Evolutionary conservation across 441 rosid species (phyloP).

Genomic region (Adansonia rubrostipa): DNA sequence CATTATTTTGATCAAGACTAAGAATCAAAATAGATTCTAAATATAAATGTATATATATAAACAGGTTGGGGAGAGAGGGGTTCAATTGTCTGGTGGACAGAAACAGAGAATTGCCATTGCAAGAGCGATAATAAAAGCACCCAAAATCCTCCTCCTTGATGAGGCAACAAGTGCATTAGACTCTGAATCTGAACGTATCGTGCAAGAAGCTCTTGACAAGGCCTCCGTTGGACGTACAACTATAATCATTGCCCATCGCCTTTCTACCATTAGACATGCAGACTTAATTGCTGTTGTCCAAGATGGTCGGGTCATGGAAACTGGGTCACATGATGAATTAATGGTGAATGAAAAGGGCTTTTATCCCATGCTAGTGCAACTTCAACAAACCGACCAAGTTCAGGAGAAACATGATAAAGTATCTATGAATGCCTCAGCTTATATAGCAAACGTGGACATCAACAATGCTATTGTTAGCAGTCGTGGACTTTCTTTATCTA

Average conservation of each 20-base stretch:
- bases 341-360: background rate
- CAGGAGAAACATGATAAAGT: background rate
- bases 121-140: background rate
- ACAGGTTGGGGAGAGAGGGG: background rate
- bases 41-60: background rate
- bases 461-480: background rate
- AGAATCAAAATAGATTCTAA: too few relatives aligned
- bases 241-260: background rate
- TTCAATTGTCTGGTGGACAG: background rate
- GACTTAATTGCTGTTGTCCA: background rate
- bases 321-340: background rate
- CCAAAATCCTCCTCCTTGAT: background rate
- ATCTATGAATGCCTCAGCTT: too few relatives aligned
- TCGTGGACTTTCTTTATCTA: background rate
- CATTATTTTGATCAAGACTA: too few relatives aligned
- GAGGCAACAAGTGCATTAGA: constrained; percentile 4
- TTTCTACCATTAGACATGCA: background rate
- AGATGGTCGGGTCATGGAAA: background rate
- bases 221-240: background rate
- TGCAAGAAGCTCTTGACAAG: background rate
- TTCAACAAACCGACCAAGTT: background rate
- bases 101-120: background rate
- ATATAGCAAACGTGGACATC: too few relatives aligned
- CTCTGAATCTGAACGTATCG: background rate
- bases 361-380: background rate